Percentiles rank a stretch among this genome's conserved stretches.
Conservation (phyloP, 106 monocot species). For the Vanilla planifolia region DNA sequence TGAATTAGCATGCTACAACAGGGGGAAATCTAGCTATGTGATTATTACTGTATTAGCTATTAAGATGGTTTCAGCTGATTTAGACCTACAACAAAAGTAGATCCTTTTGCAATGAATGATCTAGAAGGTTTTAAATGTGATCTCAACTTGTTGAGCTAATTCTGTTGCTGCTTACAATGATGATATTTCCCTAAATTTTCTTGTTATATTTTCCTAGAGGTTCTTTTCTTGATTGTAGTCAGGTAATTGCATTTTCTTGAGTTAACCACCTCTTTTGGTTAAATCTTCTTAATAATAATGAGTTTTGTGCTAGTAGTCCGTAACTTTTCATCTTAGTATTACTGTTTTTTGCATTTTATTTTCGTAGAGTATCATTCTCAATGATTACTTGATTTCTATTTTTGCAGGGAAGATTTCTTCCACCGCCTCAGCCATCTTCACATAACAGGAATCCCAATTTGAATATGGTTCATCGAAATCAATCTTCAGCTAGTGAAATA, state of each 20-base stretch:
- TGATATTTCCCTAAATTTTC: background rate
- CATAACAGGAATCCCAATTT: background rate
- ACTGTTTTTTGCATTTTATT: background rate
- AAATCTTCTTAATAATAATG: background rate
- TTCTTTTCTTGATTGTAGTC: background rate
- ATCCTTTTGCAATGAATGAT: background rate
- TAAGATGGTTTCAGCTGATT: background rate
- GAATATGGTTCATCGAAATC: background rate
- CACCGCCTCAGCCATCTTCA: background rate
- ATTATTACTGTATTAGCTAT: background rate
- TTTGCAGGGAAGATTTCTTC: constrained; percentile 4
- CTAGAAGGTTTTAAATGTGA: too few species aligned
- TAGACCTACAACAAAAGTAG: background rate
- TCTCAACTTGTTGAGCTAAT: background rate
- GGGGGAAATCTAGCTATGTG: background rate
- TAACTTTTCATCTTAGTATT: too few species aligned
- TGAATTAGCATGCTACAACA: background rate
- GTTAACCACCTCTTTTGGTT: too few species aligned
- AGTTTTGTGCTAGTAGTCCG: background rate
- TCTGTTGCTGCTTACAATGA: background rate
- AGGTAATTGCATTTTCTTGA: too few species aligned
- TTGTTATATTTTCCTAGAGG: background rate
- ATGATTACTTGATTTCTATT: background rate
- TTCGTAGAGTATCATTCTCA: background rate
- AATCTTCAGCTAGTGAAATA: background rate